A percentile compares a stretch with the other conserved stretches of the same genome.
phyloP scores from a whole-genome alignment of 2,329 filamentous ascomycete genomes.

The Exophiala aquamarina region DNA sequence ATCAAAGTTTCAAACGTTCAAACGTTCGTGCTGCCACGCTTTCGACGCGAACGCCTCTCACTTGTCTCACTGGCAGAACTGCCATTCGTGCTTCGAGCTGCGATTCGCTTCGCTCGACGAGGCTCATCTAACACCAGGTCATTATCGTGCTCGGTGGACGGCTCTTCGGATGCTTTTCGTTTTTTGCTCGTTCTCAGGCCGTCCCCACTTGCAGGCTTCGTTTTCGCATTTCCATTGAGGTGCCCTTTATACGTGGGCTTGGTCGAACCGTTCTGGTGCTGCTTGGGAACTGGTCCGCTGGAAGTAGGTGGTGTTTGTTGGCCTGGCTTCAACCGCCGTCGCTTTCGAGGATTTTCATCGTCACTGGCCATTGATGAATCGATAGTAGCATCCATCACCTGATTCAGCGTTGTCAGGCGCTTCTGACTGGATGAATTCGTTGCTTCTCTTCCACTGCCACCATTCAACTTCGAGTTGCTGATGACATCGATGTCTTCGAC shows the following conservation, averaged over 20 bases:
- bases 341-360: constrained; percentile 16
- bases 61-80: too few relatives aligned
- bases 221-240: neutral
- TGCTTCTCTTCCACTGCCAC: neutral
- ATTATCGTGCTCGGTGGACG: neutral
- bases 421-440: neutral
- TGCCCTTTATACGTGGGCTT: neutral
- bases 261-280: neutral
- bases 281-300: constrained; percentile 1
- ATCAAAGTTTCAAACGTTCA: too few relatives aligned
- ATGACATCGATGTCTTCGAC: too few relatives aligned
- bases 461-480: too few relatives aligned
- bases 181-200: constrained; percentile 13
- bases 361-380: neutral
- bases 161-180: constrained; percentile 20
- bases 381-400: neutral
- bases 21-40: too few relatives aligned
- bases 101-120: constrained; percentile 24
- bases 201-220: neutral
- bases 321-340: constrained; percentile 10
- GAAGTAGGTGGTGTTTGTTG: constrained; percentile 10
- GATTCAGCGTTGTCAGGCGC: too few relatives aligned
- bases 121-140: constrained; percentile 3
- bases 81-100: neutral
- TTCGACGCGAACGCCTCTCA: too few relatives aligned